A percentile compares a stretch with the other conserved stretches of the same genome.
These are phyloP conservation scores for Meyerozyma guilliermondii DNA, from an alignment of 1,139 yeast species.

Conservation along the genomic window DNA sequence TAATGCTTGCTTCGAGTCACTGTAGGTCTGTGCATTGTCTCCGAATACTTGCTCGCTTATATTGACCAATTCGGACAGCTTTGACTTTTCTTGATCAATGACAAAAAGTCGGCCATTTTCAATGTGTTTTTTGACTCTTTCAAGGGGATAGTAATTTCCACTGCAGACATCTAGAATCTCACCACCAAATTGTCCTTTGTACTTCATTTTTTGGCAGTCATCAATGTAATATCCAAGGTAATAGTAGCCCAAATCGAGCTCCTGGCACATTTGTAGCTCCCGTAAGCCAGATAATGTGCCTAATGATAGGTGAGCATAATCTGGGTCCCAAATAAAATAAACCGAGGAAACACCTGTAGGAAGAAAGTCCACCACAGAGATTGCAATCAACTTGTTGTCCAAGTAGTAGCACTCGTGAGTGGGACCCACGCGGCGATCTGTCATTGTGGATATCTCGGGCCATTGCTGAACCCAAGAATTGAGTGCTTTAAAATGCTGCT, in stretches of 20 bases:
- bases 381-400: slow-evolving; percentile 60
- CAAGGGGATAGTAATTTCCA: slow-evolving; percentile 40
- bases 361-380: slow-evolving; percentile 73
- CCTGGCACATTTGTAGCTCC: slow-evolving; percentile 54
- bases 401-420: slow-evolving; percentile 76
- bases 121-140: slow-evolving; percentile 24
- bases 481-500: slow-evolving; percentile 24
- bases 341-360: slow-evolving; percentile 80
- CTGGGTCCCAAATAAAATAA: slow-evolving; percentile 88
- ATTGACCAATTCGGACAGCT: background rate
- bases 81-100: background rate
- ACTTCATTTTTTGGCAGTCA: slow-evolving; percentile 77
- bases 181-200: slow-evolving; percentile 77
- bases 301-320: slow-evolving; percentile 59
- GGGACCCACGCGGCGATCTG: slow-evolving; percentile 34
- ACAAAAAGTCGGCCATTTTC: slow-evolving; percentile 39
- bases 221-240: slow-evolving; percentile 76
- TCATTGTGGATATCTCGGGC: slow-evolving; percentile 4
- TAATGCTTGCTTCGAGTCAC: background rate
- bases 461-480: slow-evolving; percentile 26
- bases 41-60: slow-evolving; percentile 2
- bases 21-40: background rate
- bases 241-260: slow-evolving; percentile 44
- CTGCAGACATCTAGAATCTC: slow-evolving; percentile 55
- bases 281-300: slow-evolving; percentile 77